phyloP scores from a whole-genome alignment of 169 alveolate genomes.

The Cardiosporidium cionae region DNA sequence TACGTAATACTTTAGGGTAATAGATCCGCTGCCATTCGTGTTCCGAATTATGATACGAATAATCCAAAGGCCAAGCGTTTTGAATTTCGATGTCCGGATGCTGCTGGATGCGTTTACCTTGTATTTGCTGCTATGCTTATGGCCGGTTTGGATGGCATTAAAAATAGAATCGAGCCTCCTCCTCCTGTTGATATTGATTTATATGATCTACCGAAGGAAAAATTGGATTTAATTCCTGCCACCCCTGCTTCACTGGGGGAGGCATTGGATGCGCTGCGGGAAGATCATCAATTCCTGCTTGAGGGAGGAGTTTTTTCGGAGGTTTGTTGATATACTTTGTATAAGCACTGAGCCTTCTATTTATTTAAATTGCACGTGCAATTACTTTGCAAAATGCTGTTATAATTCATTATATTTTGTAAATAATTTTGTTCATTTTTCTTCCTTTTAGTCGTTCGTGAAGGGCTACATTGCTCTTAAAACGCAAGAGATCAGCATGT shows the following conservation, averaged over 20 bases:
- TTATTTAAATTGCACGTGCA: neutral
- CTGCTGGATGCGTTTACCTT: constrained; percentile 55
- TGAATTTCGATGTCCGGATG: constrained; percentile 65
- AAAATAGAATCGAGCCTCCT: constrained; percentile 33
- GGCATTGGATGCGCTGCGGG: constrained; percentile 22
- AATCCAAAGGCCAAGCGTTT: constrained; percentile 46
- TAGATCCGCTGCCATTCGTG: constrained; percentile 63
- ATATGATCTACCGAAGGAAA: neutral
- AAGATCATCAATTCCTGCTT: constrained; percentile 23
- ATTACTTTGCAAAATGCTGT: neutral
- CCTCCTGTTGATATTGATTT: constrained; percentile 13
- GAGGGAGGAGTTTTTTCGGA: constrained; percentile 23
- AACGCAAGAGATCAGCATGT: constrained; percentile 1
- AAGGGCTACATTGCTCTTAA: constrained; percentile 18
- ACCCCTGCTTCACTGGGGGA: constrained; percentile 1
- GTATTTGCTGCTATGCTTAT: constrained; percentile 58
- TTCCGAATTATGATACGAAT: constrained; percentile 39
- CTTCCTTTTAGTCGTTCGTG: constrained; percentile 9
- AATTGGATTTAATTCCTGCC: neutral
- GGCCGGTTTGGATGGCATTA: constrained; percentile 70
- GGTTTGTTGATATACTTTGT: neutral
- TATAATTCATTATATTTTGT: neutral
- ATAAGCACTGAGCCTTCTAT: neutral
- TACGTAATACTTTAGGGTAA: constrained; percentile 43
- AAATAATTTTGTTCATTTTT: neutral